Evolutionary conservation across 352 stramenopile genomes (phyloP).

Genomic region (Globisporangium cylindrosporum): DNA sequence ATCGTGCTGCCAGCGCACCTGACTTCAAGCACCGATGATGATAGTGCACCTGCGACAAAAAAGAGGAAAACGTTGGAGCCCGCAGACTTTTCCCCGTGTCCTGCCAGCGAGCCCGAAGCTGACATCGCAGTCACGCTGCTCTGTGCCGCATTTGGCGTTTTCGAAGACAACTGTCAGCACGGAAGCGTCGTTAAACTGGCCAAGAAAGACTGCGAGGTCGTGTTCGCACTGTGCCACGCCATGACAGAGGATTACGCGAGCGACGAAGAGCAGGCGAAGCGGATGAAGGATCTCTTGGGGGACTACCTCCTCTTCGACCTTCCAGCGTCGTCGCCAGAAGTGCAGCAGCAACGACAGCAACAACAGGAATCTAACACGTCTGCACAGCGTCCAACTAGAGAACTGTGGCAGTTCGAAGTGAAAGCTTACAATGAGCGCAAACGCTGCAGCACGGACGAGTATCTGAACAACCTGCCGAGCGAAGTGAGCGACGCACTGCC

Average conservation of each 20-base stretch:
- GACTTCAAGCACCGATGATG: no score
- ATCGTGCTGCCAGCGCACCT: neutral
- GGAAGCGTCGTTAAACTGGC: neutral
- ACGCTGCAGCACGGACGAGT: neutral
- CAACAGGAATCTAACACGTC: neutral
- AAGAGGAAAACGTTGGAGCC: neutral
- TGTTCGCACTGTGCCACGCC: neutral
- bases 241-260: neutral
- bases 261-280: neutral
- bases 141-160: neutral
- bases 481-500: neutral
- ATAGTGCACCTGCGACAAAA: neutral
- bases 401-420: neutral
- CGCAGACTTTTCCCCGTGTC: neutral
- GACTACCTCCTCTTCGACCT: neutral
- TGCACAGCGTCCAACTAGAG: neutral
- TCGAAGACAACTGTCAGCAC: slow-evolving; percentile 5
- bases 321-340: neutral
- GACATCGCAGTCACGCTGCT: slow-evolving; percentile 1
- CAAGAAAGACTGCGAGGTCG: slow-evolving; percentile 7
- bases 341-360: neutral
- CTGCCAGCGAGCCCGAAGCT: neutral
- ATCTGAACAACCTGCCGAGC: neutral
- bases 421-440: neutral
- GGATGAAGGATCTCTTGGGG: neutral